Evolutionary conservation across 1,139 yeast genomes (phyloP), one percentile per base, ranked within the genome.

Genomic region (Pichia sp.): DNA sequence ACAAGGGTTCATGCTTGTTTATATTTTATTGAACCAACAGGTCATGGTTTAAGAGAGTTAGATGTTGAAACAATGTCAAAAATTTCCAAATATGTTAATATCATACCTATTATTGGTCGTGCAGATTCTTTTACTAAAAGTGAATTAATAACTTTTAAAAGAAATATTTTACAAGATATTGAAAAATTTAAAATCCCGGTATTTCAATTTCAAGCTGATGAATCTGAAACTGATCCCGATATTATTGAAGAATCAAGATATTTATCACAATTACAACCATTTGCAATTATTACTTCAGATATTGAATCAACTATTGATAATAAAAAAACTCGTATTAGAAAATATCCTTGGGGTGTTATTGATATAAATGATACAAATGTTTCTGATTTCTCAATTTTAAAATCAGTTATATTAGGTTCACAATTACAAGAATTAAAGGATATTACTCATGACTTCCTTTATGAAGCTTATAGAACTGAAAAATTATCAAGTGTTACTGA

Each of bases 391-490:
- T 71, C 82, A 11, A 70, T 75, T 45, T 71, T 83, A 61, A 81
- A 80, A 62, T 78, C 82, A 48, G 81, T 82, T 6, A 64, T 83
- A 50, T 70, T 83, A 53, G 86, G 86, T 36, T 82, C 90, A n/a
- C 90, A 83, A 62, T 69, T 83, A 58, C 84, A 82, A 61, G 90
- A 83, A 53, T 74, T 83, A 56, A 82, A 82, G 62, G 87, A 82
- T 53, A 66, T 75, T 41, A 82, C 90, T 6, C 87, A 81, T 57
- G 78, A 78, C 47, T 67, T 72, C 46, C 70, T 82, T 50, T 83
- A 83, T 63, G 90, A 83, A 62, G 72, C 74, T 55, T 83, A 80
- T 62, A 76, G 92, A 69, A 80, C 87, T n/a, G 79, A 76, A 55
- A 82, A 75, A 42, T 70, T 79, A 55, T 56, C 59, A 44, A 51